Base-by-base conservation (phyloP, 768 basidiomycete species). In the Roridomyces roridus region DNA sequence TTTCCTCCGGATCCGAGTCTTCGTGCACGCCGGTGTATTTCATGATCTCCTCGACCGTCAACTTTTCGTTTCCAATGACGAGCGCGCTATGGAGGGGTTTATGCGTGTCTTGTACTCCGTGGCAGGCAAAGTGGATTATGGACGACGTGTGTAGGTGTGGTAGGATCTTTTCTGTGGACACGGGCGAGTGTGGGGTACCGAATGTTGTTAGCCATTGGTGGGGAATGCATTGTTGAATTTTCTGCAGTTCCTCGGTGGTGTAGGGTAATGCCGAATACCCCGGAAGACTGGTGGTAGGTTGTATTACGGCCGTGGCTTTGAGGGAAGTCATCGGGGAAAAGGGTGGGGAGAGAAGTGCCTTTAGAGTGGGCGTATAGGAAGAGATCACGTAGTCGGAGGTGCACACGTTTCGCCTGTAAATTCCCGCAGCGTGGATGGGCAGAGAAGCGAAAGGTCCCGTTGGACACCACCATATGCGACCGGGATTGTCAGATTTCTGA, bases 71-170 rank as follows among this genome's bases (percentile, higher is more conserved):
- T 17, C 54, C 43, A 8, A 68, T 36, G 2, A 60, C 23, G 26
- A 69, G 60, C 8, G 34, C 56, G 37, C 67, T 67, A 9, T 64
- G 45, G 20, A 62, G 47, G 2, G 67, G 68, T 15, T 40, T 46
- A 4, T 25, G 1, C 2, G 46, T 5, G 39, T 74, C 61, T 25
- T 73, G 60, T 17, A 34, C 60, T 26, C 72, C 68, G 52, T 68
- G 67, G 35, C 66, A 71, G 52, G 60, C 64, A 41, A 73, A 62
- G 48, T 74, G 74, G 12, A 47, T 21, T 12, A 47, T 47, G 6
- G 46, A 47, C 14, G 46, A 35, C 5, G 29, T 14, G 3, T 7
- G 34, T 5, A 47, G 46, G 20, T 47, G 46, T 21, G 18, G 28
- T 17, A 49, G 24, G 7, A 49, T 20, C 14, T 17, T 40, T 9